Base-by-base conservation (phyloP, 108 stramenopile genomes). In the Craspedostauros australis region DNA sequence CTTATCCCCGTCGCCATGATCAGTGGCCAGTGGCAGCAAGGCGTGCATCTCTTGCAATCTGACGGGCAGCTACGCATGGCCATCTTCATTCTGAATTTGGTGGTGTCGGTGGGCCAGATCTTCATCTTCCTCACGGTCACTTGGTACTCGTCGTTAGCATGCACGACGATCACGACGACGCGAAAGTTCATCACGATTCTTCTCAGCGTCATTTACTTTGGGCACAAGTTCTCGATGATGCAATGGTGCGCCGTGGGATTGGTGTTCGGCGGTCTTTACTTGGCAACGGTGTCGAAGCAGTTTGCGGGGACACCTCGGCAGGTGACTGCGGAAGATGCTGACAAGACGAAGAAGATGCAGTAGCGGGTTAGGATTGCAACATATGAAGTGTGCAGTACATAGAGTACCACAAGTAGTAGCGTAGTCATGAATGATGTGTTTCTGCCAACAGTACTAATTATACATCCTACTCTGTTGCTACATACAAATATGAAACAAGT, bases 131-230 rank as follows among this genome's bases (percentile, higher is more conserved):
- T 91, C 25, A 95, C 95, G 15, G 87, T 97, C 59, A 65, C 79
- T 29, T 83, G 80, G 72, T 97, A 94, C 62, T 71, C 65, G n/a
- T 70, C 91, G 5, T 39, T 92, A 28, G 77, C 77, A 22, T 92
- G 88, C 38, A 96, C 96, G 4, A 97, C 96, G 29, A 90, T 97
- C 41, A 97, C 96, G 12, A 97, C 96, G 6, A 97, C 96, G 14
- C 73, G 96, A 39, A 97, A 97, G 51, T 95, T 97, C 72, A 92
- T 96, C 45, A 93, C 95, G 12, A 94, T 97, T 44, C 55, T 97
- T 39, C 48, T 95, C 22, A 85, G 82, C 31, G 94, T 97, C 7
- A 47, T 86, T 43, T 56, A 89, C 18, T 95, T 91, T 75, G 96
- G 95, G 0, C 96, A 97, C 78, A 49, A 60, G 4, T 82, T 97